phyloP scores from a whole-genome alignment of 345 rosid species.

The Linum tenue region DNA sequence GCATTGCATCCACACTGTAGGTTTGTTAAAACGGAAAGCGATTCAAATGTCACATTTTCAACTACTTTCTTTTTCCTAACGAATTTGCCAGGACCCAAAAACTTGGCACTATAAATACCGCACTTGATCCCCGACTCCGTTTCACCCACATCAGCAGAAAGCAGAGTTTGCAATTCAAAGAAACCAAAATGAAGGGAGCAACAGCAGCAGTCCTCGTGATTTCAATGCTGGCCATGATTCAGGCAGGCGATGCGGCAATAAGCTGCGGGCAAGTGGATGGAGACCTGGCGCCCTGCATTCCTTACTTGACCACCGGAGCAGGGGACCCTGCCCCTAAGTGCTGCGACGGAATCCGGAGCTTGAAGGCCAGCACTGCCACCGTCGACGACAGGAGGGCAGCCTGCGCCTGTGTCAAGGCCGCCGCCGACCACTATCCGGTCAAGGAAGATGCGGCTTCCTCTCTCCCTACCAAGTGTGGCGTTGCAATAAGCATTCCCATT shows the following conservation, averaged over 20 bases:
- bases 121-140: no score
- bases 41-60: no score
- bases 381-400: constrained; percentile 9
- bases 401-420: background rate
- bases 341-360: constrained; percentile 10
- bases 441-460: constrained; percentile 1
- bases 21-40: no score
- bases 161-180: no score
- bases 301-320: constrained; percentile 7
- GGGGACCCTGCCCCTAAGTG: constrained; percentile 3
- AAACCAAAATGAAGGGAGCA: constrained; percentile 1
- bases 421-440: background rate
- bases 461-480: background rate
- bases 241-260: constrained; percentile 9
- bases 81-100: no score
- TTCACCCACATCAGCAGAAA: no score
- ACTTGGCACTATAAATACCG: no score
- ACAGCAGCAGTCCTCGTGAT: background rate
- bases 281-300: constrained; percentile 10
- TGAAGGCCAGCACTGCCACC: constrained; percentile 9
- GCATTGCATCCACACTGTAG: no score
- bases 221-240: background rate
- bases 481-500: background rate
- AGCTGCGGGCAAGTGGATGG: constrained; percentile 9
- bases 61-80: no score